Base-by-base conservation (phyloP, 148 eudicot species). In the Camellia japonica region DNA sequence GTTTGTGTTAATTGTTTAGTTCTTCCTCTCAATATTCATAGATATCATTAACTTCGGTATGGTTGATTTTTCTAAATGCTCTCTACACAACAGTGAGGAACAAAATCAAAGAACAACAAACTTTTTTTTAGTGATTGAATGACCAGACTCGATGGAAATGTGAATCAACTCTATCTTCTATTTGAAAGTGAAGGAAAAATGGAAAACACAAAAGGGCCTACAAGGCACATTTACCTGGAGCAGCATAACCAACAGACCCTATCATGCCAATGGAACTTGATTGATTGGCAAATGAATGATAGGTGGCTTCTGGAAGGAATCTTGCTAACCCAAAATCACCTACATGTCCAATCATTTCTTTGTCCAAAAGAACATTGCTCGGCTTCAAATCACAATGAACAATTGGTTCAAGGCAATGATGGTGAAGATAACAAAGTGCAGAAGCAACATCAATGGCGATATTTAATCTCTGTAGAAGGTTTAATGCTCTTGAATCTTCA, bases 301-400 rank as follows among this genome's bases (percentile, higher is more conserved):
- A 19, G 8, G 14, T 51, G 3, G 59, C 51, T 62, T 20, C 20
- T 5, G 58, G 75, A 51, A 75, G 58, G 6, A 79, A 55, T 63
- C 71, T 79, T 3, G 83, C 82, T 73, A 85, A 65, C 23, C 87
- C 87, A 79, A 85, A 85, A 19, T 85, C 87, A 71, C 87, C 60
- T n/a, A 85, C 74, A 71, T 49, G 56, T 44, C 55, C 74, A 71
- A 64, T 76, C 74, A 82, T 23, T 60, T 82, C 80, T 9, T 65
- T 23, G 58, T 82, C 80, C 9, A 82, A 80, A 18, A 85, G 78
- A 79, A 82, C 56, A 16, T 71, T 71, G 74, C 74, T 71, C 14
- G 74, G 74, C 56, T 71, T 71, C 18, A 71, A 47, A 71, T 71
- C 56, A n/a, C 74, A 71, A 56, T 71, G 74, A 47, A 71, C 56